These are phyloP conservation scores for Arbutus unedo DNA, from an alignment of 148 eudicot species.

Conservation along the genomic window DNA sequence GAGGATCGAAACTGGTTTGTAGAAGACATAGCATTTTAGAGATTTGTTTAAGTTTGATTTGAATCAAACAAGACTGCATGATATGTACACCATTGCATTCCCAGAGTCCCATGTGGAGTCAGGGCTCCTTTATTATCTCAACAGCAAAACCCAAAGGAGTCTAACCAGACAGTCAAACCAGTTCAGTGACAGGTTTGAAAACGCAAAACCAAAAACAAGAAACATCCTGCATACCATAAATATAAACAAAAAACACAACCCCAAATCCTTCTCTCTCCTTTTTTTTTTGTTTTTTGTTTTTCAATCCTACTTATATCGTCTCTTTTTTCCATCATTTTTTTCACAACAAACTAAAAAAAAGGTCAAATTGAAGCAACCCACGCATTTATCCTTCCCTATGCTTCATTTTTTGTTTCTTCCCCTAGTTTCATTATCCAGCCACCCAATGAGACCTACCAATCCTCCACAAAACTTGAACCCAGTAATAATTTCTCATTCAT, in stretches of 20 bases:
- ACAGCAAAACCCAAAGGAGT: conserved; percentile 23
- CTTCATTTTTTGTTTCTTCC: conserved; percentile 6
- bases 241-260: background rate
- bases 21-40: no score
- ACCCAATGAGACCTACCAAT: background rate
- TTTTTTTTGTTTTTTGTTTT: background rate
- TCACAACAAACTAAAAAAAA: background rate
- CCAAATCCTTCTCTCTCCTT: conserved; percentile 3
- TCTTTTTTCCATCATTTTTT: conserved; percentile 7
- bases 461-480: conserved; percentile 3
- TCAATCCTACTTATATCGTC: background rate
- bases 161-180: conserved; percentile 49
- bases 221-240: background rate
- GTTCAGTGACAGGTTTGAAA: background rate
- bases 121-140: conserved; percentile 14
- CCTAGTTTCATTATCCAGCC: conserved; percentile 12
- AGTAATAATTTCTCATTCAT: background rate
- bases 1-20: no score
- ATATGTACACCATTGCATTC: background rate
- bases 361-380: background rate
- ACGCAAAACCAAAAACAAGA: background rate
- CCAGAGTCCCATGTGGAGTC: conserved; percentile 6
- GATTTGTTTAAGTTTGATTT: no score
- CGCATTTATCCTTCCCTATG: background rate
- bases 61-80: no score